Conservation (phyloP, 2,329 filamentous ascomycete genomes). For the Leptographium wingfieldii region DNA sequence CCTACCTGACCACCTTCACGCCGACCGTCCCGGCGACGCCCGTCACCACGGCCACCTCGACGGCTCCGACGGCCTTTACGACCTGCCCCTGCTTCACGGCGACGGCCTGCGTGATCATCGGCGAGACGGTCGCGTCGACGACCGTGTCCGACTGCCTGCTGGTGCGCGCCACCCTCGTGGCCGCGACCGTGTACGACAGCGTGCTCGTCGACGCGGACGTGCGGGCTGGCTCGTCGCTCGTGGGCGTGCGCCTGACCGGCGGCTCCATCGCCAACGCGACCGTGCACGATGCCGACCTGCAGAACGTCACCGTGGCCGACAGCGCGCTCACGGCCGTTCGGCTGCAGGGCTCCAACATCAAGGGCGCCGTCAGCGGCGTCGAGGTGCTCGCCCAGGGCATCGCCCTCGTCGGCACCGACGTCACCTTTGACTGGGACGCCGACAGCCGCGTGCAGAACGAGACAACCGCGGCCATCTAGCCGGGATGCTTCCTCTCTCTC, state of each 20-base stretch:
- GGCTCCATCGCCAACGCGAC: slow-evolving; percentile 8
- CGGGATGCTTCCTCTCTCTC: not conserved
- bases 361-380: not conserved
- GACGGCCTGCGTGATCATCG: slow-evolving; percentile 9
- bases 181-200: slow-evolving; percentile 7
- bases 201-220: slow-evolving; percentile 10
- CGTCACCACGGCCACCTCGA: not conserved
- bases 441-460: slow-evolving; percentile 1
- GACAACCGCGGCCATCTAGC: not conserved
- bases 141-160: slow-evolving; percentile 11
- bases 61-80: not conserved
- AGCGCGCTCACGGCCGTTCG: not conserved
- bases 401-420: not conserved
- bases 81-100: slow-evolving; percentile 6
- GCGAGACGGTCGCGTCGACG: slow-evolving; percentile 9
- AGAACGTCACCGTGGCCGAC: slow-evolving; percentile 2
- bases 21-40: not conserved
- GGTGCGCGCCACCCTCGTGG: slow-evolving; percentile 6
- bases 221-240: slow-evolving; percentile 4
- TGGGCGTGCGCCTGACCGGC: slow-evolving; percentile 10
- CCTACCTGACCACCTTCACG: not conserved
- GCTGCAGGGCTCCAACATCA: slow-evolving; percentile 6
- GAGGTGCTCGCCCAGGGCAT: not conserved
- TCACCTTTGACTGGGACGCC: not conserved
- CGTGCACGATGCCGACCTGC: slow-evolving; percentile 6